phyloP scores from a whole-genome alignment of 164 flowering plant species.

The Pachysandra terminalis region DNA sequence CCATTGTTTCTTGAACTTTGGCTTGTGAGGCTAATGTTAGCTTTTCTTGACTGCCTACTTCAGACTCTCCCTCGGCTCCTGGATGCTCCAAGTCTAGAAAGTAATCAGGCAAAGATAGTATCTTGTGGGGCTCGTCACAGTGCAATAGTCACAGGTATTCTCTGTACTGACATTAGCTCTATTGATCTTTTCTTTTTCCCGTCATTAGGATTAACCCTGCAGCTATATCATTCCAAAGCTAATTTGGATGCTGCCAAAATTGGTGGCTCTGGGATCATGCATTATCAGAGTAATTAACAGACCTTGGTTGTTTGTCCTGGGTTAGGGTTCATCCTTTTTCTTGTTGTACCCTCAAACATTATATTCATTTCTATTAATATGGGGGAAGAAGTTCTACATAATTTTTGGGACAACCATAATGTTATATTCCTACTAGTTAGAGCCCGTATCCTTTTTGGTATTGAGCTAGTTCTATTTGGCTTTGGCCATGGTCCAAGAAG shows the following conservation, averaged over 20 bases:
- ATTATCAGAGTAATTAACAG: too few relatives aligned
- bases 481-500: too few relatives aligned
- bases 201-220: neutral
- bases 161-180: neutral
- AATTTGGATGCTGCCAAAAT: neutral
- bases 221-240: neutral
- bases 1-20: neutral
- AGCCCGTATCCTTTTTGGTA: too few relatives aligned
- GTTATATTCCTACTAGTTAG: too few relatives aligned
- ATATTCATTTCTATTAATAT: too few relatives aligned
- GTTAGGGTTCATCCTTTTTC: neutral
- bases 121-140: conserved; percentile 96
- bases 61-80: conserved; percentile 83
- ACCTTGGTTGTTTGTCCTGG: neutral
- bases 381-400: too few relatives aligned
- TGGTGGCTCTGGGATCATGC: neutral
- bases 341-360: too few relatives aligned
- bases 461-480: too few relatives aligned
- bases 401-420: too few relatives aligned
- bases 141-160: conserved; percentile 73
- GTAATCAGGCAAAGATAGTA: conserved; percentile 50
- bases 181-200: too few relatives aligned
- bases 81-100: conserved; percentile 77
- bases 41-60: conserved; percentile 16
- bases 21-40: neutral